Base-by-base conservation (phyloP, 805 yeast genomes). In the Schizosaccharomyces lindneri region DNA sequence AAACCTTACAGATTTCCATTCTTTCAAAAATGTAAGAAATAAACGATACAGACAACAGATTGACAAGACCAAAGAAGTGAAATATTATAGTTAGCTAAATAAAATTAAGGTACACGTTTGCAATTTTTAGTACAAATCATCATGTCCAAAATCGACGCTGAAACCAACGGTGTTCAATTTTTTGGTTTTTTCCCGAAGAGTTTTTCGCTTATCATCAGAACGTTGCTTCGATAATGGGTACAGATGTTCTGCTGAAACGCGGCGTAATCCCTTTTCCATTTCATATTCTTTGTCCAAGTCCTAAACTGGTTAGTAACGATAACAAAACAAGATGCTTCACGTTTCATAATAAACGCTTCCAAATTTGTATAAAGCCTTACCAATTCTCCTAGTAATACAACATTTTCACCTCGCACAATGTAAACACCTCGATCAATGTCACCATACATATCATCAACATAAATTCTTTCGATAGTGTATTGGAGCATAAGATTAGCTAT, bases 351-450 rank as follows among this genome's bases (percentile, higher is more conserved):
- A n/a, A 13, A 46, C 24, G 11, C 17, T 46, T 46, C 41, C 41
- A 36, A 31, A 21, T 7, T 9, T 2, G 2, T 46, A 7, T 19
- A 55, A 32, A 3, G 29, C 46, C 66, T 29, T 60, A 65, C 96
- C 64, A 90, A 79, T 70, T 90, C 97, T 24, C 97, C 98, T 70
- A 93, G 71, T 81, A 89, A 80, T 9, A 89, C 93, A 7, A 93
- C 93, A 68, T 90, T 90, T 71, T 93, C 98, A 64, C 98, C 98
- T 73, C 98, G 84, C 51, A 93, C 83, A 74, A 93, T 79, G 69
- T 82, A 83, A 61, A 87, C 85, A 9, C 95, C 96, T 61, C 84
- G 78, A 61, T 76, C 76, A n/a, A 74, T 75, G 70, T 90, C 95
- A 7, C 85, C 95, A 69, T 82, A 90, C 64, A 78, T 74, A 32